Conservation (phyloP, 2,329 filamentous ascomycete genomes). For the Sporothrix euskadiensis region DNA sequence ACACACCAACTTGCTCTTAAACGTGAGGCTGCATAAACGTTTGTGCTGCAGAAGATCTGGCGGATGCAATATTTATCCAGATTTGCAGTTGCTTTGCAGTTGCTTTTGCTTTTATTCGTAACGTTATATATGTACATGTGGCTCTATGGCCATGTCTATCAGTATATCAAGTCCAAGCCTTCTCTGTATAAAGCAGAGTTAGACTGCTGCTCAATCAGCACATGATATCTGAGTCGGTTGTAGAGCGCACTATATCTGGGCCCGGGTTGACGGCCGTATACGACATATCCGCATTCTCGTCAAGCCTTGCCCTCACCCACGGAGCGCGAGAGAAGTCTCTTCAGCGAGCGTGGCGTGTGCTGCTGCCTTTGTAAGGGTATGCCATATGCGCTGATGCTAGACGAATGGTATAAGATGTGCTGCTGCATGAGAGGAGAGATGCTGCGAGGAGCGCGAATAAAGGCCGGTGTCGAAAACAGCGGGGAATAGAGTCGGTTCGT, state of each 20-base stretch:
- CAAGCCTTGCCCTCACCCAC: background rate
- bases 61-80: background rate
- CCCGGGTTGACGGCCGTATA: background rate
- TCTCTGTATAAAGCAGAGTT: background rate
- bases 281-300: background rate
- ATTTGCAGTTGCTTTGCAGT: background rate
- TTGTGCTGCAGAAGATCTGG: background rate
- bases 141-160: background rate
- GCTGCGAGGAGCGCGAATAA: background rate
- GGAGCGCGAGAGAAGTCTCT: background rate
- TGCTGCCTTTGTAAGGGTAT: background rate
- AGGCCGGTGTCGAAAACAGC: background rate
- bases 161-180: background rate
- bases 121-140: background rate
- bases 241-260: background rate
- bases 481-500: background rate
- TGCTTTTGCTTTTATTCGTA: background rate
- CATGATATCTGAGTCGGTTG: background rate
- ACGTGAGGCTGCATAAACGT: slow-evolving; percentile 12
- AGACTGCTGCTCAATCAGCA: background rate
- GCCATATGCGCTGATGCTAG: background rate
- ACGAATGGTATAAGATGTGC: background rate
- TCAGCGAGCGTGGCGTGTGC: background rate
- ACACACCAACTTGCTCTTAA: background rate
- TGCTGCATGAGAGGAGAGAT: background rate